Conservation (phyloP, 495 filamentous ascomycete species). For the Emericellopsis terricola region DNA sequence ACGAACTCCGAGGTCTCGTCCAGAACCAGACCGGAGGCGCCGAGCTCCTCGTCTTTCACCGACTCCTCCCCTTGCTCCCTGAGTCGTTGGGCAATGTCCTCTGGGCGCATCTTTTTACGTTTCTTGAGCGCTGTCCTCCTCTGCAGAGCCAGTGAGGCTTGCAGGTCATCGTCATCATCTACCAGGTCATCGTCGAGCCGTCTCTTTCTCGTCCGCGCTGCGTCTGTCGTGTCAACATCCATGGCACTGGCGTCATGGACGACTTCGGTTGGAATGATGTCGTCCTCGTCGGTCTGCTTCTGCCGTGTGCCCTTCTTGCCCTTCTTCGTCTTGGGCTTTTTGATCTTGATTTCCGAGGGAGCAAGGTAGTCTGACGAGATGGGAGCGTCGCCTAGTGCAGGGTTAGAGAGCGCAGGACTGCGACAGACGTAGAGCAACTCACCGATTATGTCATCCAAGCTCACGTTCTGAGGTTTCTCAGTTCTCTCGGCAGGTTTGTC, state of each 20-base stretch:
- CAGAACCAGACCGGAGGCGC: conserved; percentile 63
- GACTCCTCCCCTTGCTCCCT: conserved; percentile 67
- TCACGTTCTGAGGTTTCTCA: conserved; percentile 51
- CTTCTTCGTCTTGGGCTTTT: conserved; percentile 91
- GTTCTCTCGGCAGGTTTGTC: conserved; percentile 34
- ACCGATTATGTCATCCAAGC: conserved; percentile 58
- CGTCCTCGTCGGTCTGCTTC: conserved; percentile 53
- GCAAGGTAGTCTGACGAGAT: conserved; percentile 77
- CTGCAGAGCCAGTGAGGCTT: conserved; percentile 65
- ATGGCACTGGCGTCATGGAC: conserved; percentile 36
- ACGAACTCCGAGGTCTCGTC: conserved; percentile 95
- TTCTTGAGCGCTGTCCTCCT: conserved; percentile 74
- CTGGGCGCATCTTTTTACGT: conserved; percentile 63
- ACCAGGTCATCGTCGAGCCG: conserved; percentile 50
- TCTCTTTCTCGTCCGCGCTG: conserved; percentile 35
- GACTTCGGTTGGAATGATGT: conserved; percentile 36
- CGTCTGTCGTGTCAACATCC: conserved; percentile 50
- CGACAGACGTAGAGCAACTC: conserved; percentile 5
- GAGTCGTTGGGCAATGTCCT: conserved; percentile 71
- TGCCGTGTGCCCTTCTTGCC: conserved; percentile 45
- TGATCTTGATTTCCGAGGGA: conserved; percentile 65
- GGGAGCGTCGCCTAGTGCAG: conserved; percentile 29
- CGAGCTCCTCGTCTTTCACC: conserved; percentile 25
- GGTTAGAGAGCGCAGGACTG: conserved; percentile 8
- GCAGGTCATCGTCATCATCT: conserved; percentile 84